Conservation (phyloP, 208 protist genomes). For the Acanthamoeba triangularis region DNA sequence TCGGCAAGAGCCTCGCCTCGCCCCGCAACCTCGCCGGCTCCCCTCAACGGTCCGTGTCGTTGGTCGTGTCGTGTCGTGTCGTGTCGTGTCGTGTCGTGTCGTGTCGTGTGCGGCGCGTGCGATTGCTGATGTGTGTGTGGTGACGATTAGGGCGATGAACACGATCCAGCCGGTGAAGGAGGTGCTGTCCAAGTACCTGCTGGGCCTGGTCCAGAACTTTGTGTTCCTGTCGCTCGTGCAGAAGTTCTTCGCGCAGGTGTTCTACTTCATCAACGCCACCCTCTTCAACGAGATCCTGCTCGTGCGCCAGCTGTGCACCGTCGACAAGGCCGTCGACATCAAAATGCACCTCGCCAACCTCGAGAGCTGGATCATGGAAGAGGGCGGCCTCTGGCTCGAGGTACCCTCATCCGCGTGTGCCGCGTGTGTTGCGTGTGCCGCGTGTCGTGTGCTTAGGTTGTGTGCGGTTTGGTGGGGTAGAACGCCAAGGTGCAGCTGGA, state of each 20-base stretch:
- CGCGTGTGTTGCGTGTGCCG: background rate
- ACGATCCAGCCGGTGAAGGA: background rate
- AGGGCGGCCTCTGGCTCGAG: slow-evolving; percentile 70
- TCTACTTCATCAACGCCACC: slow-evolving; percentile 75
- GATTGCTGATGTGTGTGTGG: background rate
- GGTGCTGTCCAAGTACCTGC: slow-evolving; percentile 9
- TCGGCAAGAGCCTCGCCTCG: background rate
- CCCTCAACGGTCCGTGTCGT: background rate
- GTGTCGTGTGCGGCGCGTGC: too few relatives aligned
- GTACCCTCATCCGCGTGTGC: background rate
- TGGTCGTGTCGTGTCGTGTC: background rate
- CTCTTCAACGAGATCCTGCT: slow-evolving; percentile 76
- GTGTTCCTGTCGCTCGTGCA: slow-evolving; percentile 2
- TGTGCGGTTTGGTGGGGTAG: background rate
- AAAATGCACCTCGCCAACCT: slow-evolving; percentile 71
- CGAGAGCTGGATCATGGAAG: slow-evolving; percentile 67
- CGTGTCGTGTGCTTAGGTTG: background rate
- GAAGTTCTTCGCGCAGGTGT: slow-evolving; percentile 69
- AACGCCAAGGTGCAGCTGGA: slow-evolving; percentile 66
- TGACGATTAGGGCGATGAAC: slow-evolving; percentile 1
- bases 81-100: background rate
- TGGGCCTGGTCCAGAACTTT: slow-evolving; percentile 56
- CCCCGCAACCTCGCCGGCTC: background rate
- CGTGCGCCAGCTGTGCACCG: slow-evolving; percentile 20
- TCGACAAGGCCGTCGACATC: slow-evolving; percentile 70